Evolutionary conservation across 345 rosid species (phyloP).

Genomic region (Microcos paniculata): DNA sequence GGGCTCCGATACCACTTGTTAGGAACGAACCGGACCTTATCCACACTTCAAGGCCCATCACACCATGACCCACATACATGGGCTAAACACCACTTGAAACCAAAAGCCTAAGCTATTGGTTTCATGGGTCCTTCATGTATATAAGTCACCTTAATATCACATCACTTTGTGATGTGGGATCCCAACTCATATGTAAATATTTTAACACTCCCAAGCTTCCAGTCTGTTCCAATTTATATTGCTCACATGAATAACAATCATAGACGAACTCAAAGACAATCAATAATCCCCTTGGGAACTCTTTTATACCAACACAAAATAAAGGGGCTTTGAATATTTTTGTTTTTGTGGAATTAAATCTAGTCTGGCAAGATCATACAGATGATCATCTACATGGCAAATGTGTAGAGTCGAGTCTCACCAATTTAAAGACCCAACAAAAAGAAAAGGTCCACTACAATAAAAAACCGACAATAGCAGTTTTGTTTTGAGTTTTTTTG

Average conservation of each 20-base stretch:
- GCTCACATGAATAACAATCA: background rate
- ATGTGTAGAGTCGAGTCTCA: background rate
- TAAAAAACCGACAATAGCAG: constrained; percentile 15
- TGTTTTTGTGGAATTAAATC: background rate
- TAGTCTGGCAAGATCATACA: background rate
- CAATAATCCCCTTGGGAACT: background rate
- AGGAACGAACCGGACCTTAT: too few relatives aligned
- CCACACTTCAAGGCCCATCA: too few relatives aligned
- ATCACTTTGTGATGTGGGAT: too few relatives aligned
- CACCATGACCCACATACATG: too few relatives aligned
- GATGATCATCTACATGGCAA: background rate
- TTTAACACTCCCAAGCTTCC: too few relatives aligned
- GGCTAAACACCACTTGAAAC: too few relatives aligned
- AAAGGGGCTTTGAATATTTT: background rate
- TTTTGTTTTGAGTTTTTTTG: background rate
- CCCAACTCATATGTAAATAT: too few relatives aligned
- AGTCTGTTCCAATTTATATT: background rate
- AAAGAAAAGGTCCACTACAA: background rate
- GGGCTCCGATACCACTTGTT: too few relatives aligned
- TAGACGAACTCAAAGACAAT: background rate
- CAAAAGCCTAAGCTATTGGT: too few relatives aligned
- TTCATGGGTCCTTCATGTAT: too few relatives aligned
- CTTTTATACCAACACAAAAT: background rate
- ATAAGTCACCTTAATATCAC: too few relatives aligned
- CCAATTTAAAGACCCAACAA: background rate